Conservation (phyloP, 139 green algal genomes). For the Micromonas commoda region DNA sequence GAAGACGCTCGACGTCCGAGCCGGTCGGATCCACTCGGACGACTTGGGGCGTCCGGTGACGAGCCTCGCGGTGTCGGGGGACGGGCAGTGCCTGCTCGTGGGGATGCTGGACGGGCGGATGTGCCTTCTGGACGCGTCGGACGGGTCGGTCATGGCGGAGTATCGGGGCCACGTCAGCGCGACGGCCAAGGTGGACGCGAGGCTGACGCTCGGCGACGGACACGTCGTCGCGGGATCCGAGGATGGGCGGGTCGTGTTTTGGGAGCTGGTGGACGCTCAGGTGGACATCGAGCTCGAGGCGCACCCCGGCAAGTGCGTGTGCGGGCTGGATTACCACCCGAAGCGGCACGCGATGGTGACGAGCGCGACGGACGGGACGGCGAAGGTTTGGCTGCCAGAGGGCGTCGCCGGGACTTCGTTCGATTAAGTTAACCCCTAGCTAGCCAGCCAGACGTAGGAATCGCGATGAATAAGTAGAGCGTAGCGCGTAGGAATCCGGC, state of each 20-base stretch:
- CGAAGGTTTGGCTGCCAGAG: neutral
- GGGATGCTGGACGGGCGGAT: conserved; percentile 57
- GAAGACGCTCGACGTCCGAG: conserved; percentile 73
- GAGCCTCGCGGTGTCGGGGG: neutral
- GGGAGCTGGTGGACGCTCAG: conserved; percentile 71
- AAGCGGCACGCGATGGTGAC: neutral
- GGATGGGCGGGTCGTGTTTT: conserved; percentile 71
- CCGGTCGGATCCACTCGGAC: conserved; percentile 40
- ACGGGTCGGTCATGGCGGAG: conserved; percentile 62
- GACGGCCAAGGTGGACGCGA: conserved; percentile 59
- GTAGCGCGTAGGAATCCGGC: too few relatives aligned
- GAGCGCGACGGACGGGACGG: neutral
- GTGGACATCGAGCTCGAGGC: neutral
- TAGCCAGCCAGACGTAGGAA: too few relatives aligned
- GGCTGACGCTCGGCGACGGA: conserved; percentile 63
- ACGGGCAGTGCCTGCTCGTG: conserved; percentile 26
- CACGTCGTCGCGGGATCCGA: conserved; percentile 69
- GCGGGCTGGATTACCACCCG: neutral
- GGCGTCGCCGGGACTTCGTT: too few relatives aligned
- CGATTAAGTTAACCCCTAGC: too few relatives aligned
- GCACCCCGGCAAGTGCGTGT: neutral
- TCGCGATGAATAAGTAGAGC: neutral
- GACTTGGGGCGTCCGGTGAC: conserved; percentile 27
- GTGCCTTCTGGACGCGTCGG: neutral
- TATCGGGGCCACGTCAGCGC: conserved; percentile 49